phyloP scores from a whole-genome alignment of 2,329 filamentous ascomycete species.

The Hypoxylon sp. region DNA sequence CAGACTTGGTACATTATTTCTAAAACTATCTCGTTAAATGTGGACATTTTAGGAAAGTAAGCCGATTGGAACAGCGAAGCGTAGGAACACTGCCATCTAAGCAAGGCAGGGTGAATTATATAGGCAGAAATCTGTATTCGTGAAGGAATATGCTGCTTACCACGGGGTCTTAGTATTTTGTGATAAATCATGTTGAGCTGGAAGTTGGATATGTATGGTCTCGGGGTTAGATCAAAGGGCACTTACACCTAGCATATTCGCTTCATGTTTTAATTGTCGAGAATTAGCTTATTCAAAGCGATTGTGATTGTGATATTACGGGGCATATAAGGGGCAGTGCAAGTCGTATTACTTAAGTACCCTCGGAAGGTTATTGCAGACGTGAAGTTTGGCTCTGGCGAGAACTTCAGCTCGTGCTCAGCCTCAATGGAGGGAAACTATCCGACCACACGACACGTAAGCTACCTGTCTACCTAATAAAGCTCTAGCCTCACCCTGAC shows the following conservation, averaged over 20 bases:
- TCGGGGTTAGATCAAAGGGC: not conserved
- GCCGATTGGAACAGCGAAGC: not conserved
- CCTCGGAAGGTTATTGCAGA: constrained; percentile 19
- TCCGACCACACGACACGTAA: constrained; percentile 19
- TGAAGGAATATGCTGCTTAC: not conserved
- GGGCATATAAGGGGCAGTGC: constrained; percentile 6
- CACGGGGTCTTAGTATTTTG: not conserved
- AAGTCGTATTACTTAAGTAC: constrained; percentile 7
- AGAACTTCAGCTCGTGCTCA: constrained; percentile 23
- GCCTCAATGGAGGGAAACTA: constrained; percentile 26
- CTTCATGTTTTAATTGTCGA: not conserved
- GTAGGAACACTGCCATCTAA: not conserved
- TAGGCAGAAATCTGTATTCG: not conserved
- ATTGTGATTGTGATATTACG: not conserved
- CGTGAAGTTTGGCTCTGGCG: constrained; percentile 2
- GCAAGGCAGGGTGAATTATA: not conserved
- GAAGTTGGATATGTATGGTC: not conserved
- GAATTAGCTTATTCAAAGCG: not conserved
- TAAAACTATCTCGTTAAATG: not conserved
- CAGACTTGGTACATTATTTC: not conserved
- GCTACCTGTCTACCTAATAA: constrained; percentile 5
- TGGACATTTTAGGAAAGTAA: not conserved
- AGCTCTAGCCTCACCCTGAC: constrained; percentile 2
- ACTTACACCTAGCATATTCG: not conserved
- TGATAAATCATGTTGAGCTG: not conserved